Percentiles rank a stretch among this genome's conserved stretches.
phyloP scores from a whole-genome alignment of 768 basidiomycete genomes.

The Phaeotremella fagi region DNA sequence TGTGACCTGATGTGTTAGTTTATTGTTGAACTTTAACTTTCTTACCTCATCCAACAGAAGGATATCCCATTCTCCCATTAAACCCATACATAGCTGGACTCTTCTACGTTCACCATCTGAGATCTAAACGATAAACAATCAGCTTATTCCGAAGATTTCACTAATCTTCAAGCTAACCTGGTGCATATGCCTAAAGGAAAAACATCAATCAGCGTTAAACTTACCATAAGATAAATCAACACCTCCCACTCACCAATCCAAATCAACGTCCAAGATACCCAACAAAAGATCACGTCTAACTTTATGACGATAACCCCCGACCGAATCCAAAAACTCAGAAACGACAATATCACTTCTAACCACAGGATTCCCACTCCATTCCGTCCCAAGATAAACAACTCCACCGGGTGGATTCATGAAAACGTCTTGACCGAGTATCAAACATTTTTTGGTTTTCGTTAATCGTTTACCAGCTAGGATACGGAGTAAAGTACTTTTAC shows the following conservation, averaged over 20 bases:
- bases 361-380: slow-evolving; percentile 98
- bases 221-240: neutral
- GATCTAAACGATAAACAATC: slow-evolving; percentile 78
- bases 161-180: slow-evolving; percentile 8
- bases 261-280: slow-evolving; percentile 87
- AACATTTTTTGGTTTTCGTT: slow-evolving; percentile 61
- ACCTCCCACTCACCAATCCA: slow-evolving; percentile 58
- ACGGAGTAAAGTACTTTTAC: slow-evolving; percentile 93
- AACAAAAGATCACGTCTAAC: slow-evolving; percentile 77
- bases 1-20: slow-evolving; percentile 62
- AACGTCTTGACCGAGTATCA: slow-evolving; percentile 75
- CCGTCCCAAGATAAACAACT: slow-evolving; percentile 84
- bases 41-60: slow-evolving; percentile 85
- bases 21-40: neutral
- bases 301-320: slow-evolving; percentile 92
- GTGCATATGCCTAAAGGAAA: slow-evolving; percentile 21
- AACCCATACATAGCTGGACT: slow-evolving; percentile 90
- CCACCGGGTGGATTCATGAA: slow-evolving; percentile 78
- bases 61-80: slow-evolving; percentile 93
- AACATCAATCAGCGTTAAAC: neutral
- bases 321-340: slow-evolving; percentile 89
- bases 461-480: slow-evolving; percentile 88
- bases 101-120: slow-evolving; percentile 91
- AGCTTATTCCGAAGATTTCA: no score
- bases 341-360: slow-evolving; percentile 89